Base-by-base conservation (phyloP, 2,329 filamentous ascomycete species). In the Sodiomyces alkalinus region DNA sequence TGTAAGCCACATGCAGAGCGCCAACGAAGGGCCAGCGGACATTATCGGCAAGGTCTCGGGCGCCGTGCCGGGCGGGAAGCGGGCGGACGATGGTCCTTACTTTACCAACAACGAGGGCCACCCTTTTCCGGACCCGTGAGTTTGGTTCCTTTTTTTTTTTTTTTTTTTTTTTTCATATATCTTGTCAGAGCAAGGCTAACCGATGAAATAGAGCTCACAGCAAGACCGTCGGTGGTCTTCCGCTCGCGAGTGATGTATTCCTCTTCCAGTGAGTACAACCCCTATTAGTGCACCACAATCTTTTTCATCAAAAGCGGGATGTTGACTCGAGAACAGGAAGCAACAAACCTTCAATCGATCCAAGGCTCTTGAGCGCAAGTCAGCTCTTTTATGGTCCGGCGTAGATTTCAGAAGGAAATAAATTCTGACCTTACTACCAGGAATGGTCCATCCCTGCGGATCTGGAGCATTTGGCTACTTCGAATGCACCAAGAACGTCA, bases 281-380 rank as follows among this genome's bases (percentile, higher is more conserved):
- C n/a, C n/a, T n/a, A n/a, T n/a, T n/a, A n/a, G n/a, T n/a, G n/a
- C n/a, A n/a, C n/a, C n/a, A n/a, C n/a, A n/a, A n/a, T n/a, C n/a
- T n/a, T n/a, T n/a, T n/a, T n/a, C n/a, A n/a, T n/a, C n/a, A n/a
- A n/a, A n/a, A n/a, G n/a, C n/a, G n/a, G n/a, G n/a, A n/a, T n/a
- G n/a, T n/a, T 9, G 6, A 28, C 19, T 20, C 3, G 5, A 11
- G 7, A 7, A 9, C 13, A 43, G 33, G 22, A 66, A 66, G 44
- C 62, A 67, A 44, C 62, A 67, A 44, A 52, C 55, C 12, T 68
- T 68, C 51, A 68, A 68, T 35, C 52, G 63, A n/a, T 62, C 58
- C n/a, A 65, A 65, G 46, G 56, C 53, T 22, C 51, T 66, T 4
- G 60, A 62, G 36, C 47, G 55, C 47, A 32, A 29, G 33, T 28